Evolutionary conservation across 192 early-diverging fungal genomes (phyloP), one percentile per base, ranked within the genome.

Genomic region (Kickxella alabastrina): DNA sequence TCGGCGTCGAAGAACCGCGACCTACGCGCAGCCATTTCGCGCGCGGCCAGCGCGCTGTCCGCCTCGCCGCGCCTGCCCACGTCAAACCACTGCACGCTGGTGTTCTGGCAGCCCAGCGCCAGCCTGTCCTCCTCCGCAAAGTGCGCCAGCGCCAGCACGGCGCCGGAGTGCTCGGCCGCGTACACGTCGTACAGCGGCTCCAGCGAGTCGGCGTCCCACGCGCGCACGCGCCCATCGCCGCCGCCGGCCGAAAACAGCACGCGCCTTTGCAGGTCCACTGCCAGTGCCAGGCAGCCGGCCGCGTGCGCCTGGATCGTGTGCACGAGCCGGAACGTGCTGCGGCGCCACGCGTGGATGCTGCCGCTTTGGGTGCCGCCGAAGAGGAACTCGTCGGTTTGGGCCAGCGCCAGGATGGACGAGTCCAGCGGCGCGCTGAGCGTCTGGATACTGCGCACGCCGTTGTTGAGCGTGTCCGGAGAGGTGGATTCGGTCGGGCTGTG

Each of bases 21-120:
- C 22, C 56, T 48, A 0, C 68, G 52, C 0, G 69, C 61, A 5
- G 43, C 37, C 29, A 63, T 37, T 28, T 69, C 62, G 6, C 57
- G 41, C 18, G 15, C 41, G 1, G 51, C 34, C 21, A 21, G 35
- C 12, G 56, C 43, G 18, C 54, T 22, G 25, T 40, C 22, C 26
- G 45, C 37, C 2, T 6, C 14, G 42, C 63, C 59, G 4, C 44
- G n/a, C 22, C 46, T 37, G 9, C 54, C 65, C 19, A 77, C 54
- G 32, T 65, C 63, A 24, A 80, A 77, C 52, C 58, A 39, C 76
- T 87, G 86, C 49, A 90, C 82, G 52, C 83, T 85, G 8, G 87
- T 87, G 60, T 90, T 87, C 55, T 90, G 86, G 50, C 86, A 84
- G 0, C 87, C 87, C 49, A 90, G 80, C 27, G 82, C 84, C 49